Conservation (phyloP, 805 yeast species). For the Brettanomyces bruxellensis region DNA sequence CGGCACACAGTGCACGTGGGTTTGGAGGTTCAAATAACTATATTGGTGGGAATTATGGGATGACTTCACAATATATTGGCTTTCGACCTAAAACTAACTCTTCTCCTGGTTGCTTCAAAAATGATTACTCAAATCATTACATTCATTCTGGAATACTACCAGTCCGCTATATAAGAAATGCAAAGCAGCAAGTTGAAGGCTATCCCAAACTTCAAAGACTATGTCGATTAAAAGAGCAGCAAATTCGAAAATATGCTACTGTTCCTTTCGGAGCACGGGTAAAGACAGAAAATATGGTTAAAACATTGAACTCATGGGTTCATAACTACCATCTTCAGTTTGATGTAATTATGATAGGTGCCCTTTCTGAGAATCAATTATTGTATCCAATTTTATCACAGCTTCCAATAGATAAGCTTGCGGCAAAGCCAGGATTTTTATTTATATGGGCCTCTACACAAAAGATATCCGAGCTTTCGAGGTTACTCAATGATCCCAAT, state of each 20-base stretch:
- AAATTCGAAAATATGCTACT: conserved; percentile 42
- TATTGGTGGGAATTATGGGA: background rate
- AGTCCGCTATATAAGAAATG: conserved; percentile 55
- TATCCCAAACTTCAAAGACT: conserved; percentile 75
- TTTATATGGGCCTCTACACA: conserved; percentile 83
- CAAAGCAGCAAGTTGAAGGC: conserved; percentile 62
- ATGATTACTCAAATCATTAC: conserved; percentile 67
- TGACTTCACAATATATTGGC: background rate
- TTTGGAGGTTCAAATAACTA: conserved; percentile 1
- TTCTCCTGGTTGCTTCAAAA: conserved; percentile 29
- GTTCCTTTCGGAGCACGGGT: conserved; percentile 61
- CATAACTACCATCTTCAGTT: conserved; percentile 49
- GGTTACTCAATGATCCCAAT: conserved; percentile 29
- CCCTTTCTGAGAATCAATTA: conserved; percentile 66
- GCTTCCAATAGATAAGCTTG: conserved; percentile 62
- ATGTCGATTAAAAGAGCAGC: conserved; percentile 54
- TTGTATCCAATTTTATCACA: conserved; percentile 50
- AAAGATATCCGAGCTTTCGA: conserved; percentile 55
- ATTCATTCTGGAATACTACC: conserved; percentile 59
- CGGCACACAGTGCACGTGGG: conserved; percentile 1
- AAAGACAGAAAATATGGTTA: conserved; percentile 42
- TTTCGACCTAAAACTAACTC: background rate
- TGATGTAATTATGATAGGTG: conserved; percentile 90
- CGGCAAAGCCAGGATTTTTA: conserved; percentile 79
- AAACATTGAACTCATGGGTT: conserved; percentile 55